Conservation (phyloP, 2,329 filamentous ascomycete species). For the Alternaria sp. region DNA sequence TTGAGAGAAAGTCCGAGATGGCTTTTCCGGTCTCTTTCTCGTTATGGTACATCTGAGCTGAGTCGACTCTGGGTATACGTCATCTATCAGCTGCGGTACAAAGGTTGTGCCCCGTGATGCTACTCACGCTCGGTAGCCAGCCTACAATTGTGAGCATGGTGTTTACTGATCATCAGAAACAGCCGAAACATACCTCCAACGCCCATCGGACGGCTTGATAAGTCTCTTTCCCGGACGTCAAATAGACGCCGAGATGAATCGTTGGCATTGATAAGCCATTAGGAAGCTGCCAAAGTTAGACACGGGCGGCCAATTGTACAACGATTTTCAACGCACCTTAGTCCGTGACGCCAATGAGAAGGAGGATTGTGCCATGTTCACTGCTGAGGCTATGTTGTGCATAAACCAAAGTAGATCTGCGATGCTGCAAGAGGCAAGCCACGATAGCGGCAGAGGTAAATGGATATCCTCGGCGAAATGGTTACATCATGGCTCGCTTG, state of each 20-base stretch:
- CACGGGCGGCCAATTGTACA: slow-evolving; percentile 9
- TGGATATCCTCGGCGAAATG: slow-evolving; percentile 39
- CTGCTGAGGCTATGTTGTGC: slow-evolving; percentile 19
- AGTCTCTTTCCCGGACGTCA: slow-evolving; percentile 71
- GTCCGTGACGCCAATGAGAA: slow-evolving; percentile 56
- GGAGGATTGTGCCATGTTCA: slow-evolving; percentile 43
- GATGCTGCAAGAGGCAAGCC: slow-evolving; percentile 35
- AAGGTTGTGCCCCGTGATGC: slow-evolving; percentile 24
- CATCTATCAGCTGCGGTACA: slow-evolving; percentile 33
- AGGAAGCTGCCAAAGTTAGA: slow-evolving; percentile 50
- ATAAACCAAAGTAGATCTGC: slow-evolving; percentile 26
- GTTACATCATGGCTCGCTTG: slow-evolving; percentile 38
- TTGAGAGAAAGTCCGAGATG: slow-evolving; percentile 65
- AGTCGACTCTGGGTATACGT: slow-evolving; percentile 58
- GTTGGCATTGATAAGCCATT: slow-evolving; percentile 74
- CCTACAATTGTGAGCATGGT: slow-evolving; percentile 42
- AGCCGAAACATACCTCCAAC: slow-evolving; percentile 56
- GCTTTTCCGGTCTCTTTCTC: slow-evolving; percentile 74
- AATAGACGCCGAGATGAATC: slow-evolving; percentile 78
- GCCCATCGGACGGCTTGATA: slow-evolving; percentile 65
- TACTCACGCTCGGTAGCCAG: slow-evolving; percentile 56
- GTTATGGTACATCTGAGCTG: slow-evolving; percentile 73
- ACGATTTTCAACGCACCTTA: slow-evolving; percentile 37
- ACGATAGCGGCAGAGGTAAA: slow-evolving; percentile 25
- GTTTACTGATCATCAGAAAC: slow-evolving; percentile 21